These are phyloP conservation scores for Xylaria sp. DNA, from an alignment of 2,329 filamentous ascomycete genomes.

Conservation along the genomic window DNA sequence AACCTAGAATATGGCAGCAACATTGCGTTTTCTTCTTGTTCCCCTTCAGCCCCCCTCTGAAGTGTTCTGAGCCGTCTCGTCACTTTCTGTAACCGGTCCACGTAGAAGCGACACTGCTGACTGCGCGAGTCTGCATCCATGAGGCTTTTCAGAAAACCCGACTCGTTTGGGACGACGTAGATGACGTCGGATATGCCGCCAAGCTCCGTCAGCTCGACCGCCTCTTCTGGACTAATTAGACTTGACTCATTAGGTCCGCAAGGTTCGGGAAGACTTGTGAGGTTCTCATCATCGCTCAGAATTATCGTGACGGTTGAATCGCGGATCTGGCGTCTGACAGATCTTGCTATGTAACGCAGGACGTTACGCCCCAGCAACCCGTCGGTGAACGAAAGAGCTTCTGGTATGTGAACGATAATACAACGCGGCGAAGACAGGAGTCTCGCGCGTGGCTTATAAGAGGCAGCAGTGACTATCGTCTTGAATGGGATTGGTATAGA, in stretches of 20 bases:
- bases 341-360: conserved; percentile 2
- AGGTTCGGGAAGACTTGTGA: neutral
- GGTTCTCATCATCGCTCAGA: neutral
- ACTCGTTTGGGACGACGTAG: neutral
- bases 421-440: neutral
- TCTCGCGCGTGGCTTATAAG: neutral
- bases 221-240: neutral
- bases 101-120: neutral
- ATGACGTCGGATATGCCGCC: neutral
- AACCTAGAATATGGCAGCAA: neutral
- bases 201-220: neutral
- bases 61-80: neutral
- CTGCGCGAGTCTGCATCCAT: neutral
- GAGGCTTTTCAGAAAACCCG: neutral
- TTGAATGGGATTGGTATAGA: neutral
- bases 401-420: neutral
- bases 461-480: neutral
- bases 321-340: neutral
- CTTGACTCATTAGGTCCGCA: neutral
- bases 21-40: neutral
- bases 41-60: neutral
- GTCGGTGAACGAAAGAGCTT: neutral
- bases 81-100: neutral
- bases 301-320: neutral
- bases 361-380: conserved; percentile 1